These are phyloP conservation scores for Purpureocillium lavendulum DNA, from an alignment of 2,329 filamentous ascomycete species.

Conservation along the genomic window DNA sequence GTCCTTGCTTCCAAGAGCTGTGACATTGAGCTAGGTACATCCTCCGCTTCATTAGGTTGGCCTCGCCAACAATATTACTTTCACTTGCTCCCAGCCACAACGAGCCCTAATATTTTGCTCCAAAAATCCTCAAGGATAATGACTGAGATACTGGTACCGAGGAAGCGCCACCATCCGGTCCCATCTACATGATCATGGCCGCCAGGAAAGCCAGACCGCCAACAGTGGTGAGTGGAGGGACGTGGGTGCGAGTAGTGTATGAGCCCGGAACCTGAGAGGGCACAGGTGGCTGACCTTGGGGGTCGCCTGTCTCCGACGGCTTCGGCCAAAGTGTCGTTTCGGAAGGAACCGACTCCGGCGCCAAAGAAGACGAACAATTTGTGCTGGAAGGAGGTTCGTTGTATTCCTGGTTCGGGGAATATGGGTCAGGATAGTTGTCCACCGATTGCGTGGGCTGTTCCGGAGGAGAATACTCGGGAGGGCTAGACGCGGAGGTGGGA, in stretches of 20 bases:
- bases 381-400: background rate
- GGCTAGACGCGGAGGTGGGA: background rate
- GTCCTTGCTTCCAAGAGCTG: too few relatives aligned
- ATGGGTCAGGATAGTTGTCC: conserved; percentile 1
- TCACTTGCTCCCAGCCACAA: too few relatives aligned
- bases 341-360: conserved; percentile 7
- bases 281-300: conserved; percentile 11
- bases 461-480: conserved; percentile 1
- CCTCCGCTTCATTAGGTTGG: too few relatives aligned
- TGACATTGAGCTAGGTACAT: too few relatives aligned
- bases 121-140: too few relatives aligned
- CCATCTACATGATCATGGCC: conserved; percentile 15
- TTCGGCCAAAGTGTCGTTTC: conserved; percentile 14
- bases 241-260: conserved; percentile 12
- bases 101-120: too few relatives aligned
- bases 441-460: background rate
- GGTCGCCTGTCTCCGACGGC: conserved; percentile 10
- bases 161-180: background rate
- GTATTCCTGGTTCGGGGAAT: background rate
- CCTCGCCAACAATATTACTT: too few relatives aligned
- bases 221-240: conserved; percentile 13
- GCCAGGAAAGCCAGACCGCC: conserved; percentile 17
- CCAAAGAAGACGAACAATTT: conserved; percentile 7
- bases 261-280: conserved; percentile 20
- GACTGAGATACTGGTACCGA: too few relatives aligned